Conservation (phyloP, 1,284 basidiomycete genomes). For the Apiotrichum sp. region DNA sequence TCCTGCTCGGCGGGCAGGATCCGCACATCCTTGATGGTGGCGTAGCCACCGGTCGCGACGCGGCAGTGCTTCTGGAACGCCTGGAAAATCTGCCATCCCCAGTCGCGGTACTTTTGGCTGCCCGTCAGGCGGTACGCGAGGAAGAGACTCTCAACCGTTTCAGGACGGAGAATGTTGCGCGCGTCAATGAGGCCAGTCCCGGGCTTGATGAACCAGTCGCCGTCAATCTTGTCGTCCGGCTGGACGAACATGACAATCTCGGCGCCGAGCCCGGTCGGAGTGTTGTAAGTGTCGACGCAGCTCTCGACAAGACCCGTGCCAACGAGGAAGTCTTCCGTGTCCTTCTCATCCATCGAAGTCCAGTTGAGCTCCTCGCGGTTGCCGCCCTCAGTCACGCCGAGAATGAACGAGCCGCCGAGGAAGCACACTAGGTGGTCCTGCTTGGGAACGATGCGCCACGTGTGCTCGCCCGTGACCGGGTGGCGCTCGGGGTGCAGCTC, state of each 20-base stretch:
- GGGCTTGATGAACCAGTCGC: conserved; percentile 81
- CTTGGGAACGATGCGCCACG: conserved; percentile 69
- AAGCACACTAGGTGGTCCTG: conserved; percentile 97
- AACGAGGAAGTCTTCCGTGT: conserved; percentile 70
- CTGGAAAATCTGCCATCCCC: conserved; percentile 86
- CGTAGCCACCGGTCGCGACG: conserved; percentile 71
- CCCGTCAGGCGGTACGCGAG: conserved; percentile 79
- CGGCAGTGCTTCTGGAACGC: conserved; percentile 76
- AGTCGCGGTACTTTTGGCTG: conserved; percentile 69
- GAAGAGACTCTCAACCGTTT: conserved; percentile 91
- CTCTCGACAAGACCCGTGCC: conserved; percentile 77
- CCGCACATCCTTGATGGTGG: conserved; percentile 78
- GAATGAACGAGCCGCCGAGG: conserved; percentile 82
- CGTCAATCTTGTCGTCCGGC: conserved; percentile 48
- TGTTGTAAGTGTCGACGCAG: conserved; percentile 81
- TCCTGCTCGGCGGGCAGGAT: conserved; percentile 58
- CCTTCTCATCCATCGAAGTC: conserved; percentile 50
- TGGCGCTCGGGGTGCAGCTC: conserved; percentile 56
- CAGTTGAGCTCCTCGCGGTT: conserved; percentile 43
- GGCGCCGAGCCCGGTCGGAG: conserved; percentile 73
- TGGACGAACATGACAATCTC: conserved; percentile 74
- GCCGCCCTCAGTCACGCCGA: conserved; percentile 72
- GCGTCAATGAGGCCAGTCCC: conserved; percentile 61
- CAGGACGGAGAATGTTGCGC: conserved; percentile 87
- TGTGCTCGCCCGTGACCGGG: conserved; percentile 29